Evolutionary conservation across 805 yeast species (phyloP).

Genomic region (Candida railenensis): DNA sequence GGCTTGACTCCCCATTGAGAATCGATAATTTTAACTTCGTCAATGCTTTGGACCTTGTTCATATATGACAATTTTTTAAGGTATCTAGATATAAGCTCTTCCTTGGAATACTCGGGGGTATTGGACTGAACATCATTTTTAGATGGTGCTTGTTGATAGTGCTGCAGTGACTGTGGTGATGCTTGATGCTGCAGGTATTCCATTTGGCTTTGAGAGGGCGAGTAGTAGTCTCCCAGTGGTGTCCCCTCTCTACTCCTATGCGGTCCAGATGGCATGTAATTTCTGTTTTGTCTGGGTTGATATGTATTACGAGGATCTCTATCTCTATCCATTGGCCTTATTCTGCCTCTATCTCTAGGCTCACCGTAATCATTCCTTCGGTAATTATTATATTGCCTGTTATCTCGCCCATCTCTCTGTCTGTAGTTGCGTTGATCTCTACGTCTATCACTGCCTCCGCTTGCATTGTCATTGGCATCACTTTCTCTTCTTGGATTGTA

Average conservation of each 20-base stretch:
- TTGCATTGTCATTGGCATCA: constrained; percentile 14
- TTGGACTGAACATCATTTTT: background rate
- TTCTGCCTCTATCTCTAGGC: background rate
- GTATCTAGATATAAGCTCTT: constrained; percentile 19
- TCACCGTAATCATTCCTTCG: background rate
- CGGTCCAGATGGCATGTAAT: background rate
- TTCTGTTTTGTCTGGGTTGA: background rate
- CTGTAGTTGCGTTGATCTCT: background rate
- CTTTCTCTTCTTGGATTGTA: constrained; percentile 10
- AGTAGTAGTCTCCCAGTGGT: background rate
- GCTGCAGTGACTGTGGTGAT: background rate
- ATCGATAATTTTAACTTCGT: constrained; percentile 46
- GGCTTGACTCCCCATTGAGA: constrained; percentile 75
- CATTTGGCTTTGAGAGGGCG: background rate
- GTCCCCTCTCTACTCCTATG: constrained; percentile 1
- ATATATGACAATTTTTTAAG: constrained; percentile 31
- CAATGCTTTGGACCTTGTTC: constrained; percentile 44
- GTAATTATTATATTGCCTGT: background rate
- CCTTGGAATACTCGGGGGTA: constrained; percentile 11
- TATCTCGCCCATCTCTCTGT: constrained; percentile 5
- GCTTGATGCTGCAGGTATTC: background rate
- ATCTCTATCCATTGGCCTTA: background rate
- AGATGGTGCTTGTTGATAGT: background rate
- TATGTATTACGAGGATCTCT: constrained; percentile 3
- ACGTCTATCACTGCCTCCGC: constrained; percentile 14